Percentiles rank a stretch among this genome's conserved stretches.
These are phyloP conservation scores for Pythium aristosporum DNA, from an alignment of 352 stramenopile genomes.

Conservation along the genomic window DNA sequence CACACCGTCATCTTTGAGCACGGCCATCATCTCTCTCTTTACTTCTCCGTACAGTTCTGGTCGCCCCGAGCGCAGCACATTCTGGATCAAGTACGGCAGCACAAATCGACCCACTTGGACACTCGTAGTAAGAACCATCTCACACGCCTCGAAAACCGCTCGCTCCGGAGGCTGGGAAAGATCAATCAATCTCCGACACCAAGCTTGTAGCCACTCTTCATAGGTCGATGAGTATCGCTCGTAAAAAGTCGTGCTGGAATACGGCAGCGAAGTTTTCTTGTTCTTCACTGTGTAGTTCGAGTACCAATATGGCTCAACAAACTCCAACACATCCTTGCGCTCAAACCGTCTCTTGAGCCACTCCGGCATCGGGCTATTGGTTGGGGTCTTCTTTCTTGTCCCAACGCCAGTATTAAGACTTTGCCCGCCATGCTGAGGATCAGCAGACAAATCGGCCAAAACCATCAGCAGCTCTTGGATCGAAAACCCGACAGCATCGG, in stretches of 20 bases:
- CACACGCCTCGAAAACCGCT: slow-evolving; percentile 82
- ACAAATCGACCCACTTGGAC: slow-evolving; percentile 78
- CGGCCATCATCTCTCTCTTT: slow-evolving; percentile 78
- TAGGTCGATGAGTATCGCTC: slow-evolving; percentile 75
- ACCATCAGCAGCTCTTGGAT: slow-evolving; percentile 88
- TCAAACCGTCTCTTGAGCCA: slow-evolving; percentile 87
- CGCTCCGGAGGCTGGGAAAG: slow-evolving; percentile 78
- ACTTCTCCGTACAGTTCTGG: slow-evolving; percentile 66
- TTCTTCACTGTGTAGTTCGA: slow-evolving; percentile 67
- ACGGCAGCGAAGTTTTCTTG: slow-evolving; percentile 23
- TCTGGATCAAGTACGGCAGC: slow-evolving; percentile 85
- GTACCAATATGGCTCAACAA: slow-evolving; percentile 89
- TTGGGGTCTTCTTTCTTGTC: slow-evolving; percentile 3
- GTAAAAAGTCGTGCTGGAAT: slow-evolving; percentile 55
- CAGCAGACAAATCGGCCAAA: slow-evolving; percentile 64
- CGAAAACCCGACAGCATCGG: slow-evolving; percentile 73
- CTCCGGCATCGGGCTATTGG: slow-evolving; percentile 52
- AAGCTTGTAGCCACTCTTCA: slow-evolving; percentile 80
- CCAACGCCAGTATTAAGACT: slow-evolving; percentile 21
- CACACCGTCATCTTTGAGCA: slow-evolving; percentile 71
- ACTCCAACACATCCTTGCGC: slow-evolving; percentile 81
- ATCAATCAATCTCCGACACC: slow-evolving; percentile 73
- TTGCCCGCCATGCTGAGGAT: slow-evolving; percentile 74
- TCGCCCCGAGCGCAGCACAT: slow-evolving; percentile 70
- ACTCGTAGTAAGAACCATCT: slow-evolving; percentile 57